phyloP scores from a whole-genome alignment of 116 monocot species.

The Cymodocea nodosa region DNA sequence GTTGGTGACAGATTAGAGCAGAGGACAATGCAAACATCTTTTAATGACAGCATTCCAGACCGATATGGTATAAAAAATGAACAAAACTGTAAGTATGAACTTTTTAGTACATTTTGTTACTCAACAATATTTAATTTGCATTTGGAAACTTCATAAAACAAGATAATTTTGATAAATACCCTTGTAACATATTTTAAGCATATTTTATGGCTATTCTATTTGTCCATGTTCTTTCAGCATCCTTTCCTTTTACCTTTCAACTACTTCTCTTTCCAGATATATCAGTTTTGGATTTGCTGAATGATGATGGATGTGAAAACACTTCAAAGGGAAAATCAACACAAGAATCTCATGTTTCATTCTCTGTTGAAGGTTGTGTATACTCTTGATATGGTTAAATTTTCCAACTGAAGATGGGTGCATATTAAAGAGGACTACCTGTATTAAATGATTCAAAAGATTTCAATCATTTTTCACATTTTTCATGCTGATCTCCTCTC shows the following conservation, averaged over 20 bases:
- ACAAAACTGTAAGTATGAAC: conserved; percentile 5
- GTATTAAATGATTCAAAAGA: too few species aligned
- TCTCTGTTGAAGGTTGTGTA: conserved; percentile 15
- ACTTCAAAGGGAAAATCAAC: conserved; percentile 4
- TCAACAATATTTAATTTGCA: not conserved
- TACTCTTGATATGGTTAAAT: not conserved
- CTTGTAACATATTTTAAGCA: not conserved
- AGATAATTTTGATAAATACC: not conserved
- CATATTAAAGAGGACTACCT: too few species aligned
- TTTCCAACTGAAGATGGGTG: too few species aligned
- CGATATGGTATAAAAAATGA: not conserved
- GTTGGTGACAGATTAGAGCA: conserved; percentile 1
- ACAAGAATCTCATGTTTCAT: conserved; percentile 18
- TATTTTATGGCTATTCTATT: not conserved
- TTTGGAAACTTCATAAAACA: not conserved
- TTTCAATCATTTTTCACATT: too few species aligned
- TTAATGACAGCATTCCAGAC: not conserved
- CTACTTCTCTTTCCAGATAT: conserved; percentile 7
- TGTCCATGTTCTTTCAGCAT: too few species aligned
- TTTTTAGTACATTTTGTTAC: not conserved
- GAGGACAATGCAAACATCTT: not conserved
- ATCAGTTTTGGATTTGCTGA: conserved; percentile 13
- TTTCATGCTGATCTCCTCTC: too few species aligned
- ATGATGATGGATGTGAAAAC: conserved; percentile 8
- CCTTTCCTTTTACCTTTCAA: too few species aligned